Evolutionary conservation across 192 early-diverging fungal genomes (phyloP), one percentile per base, ranked within the genome.

Genomic region (Gaertneriomyces semiglobifer): DNA sequence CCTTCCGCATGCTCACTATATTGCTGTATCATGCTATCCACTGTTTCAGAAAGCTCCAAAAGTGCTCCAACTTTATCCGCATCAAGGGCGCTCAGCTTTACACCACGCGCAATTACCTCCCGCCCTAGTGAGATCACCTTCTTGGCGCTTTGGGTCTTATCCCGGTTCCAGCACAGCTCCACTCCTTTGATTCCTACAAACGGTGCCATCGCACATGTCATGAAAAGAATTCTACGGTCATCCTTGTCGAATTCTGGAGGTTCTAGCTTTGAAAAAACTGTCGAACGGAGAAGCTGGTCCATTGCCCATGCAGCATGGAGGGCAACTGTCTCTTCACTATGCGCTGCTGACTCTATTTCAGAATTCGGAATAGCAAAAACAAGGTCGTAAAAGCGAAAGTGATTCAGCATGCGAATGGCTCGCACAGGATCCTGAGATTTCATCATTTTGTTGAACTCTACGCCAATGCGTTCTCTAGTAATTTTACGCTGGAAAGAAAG

Each of bases 371-470:
- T 44, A 12, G 12, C 53, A 63, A 79, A 84, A 5, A 84, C 73
- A 11, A 71, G 43, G 16, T 51, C 16, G 55, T 74, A 86, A 40
- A 83, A 76, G 2, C 77, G 79, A 60, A 77, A 77, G 3, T 69
- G 48, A 47, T 72, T 39, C 5, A 90, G 59, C 48, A 82, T 41
- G 33, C 72, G 66, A 14, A 90, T 59, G 0, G 88, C 64, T 44
- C 79, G 68, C 38, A 81, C 63, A 0, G 88, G 85, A 40, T 81
- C 66, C 12, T 71, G 66, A 10, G 90, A 88, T 8, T 68, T 77
- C 51, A 96, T 80, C 94, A 98, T 97, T 71, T 98, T 98, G 54
- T 93, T 89, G 6, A 99, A 51, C 74, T 99, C 97, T 0, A 82
- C 84, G 19, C 95, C 95, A 46, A 99, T 83, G 11, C 97, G 84